These are phyloP conservation scores for Phytophthora capsici DNA, from an alignment of 352 stramenopile species.

Conservation along the genomic window DNA sequence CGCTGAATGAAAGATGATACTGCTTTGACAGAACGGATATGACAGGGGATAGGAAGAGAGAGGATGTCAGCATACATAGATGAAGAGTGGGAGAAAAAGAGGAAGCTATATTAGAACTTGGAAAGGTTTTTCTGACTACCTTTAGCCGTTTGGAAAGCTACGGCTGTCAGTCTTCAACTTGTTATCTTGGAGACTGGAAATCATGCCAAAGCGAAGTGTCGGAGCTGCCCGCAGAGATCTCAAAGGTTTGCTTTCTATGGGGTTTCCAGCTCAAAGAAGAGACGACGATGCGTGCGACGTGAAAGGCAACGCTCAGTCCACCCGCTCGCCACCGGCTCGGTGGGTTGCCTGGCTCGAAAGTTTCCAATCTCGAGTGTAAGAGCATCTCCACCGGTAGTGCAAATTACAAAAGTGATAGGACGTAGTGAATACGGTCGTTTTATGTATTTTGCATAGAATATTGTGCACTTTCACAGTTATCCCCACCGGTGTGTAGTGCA, in stretches of 20 bases:
- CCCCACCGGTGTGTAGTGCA: too few relatives aligned
- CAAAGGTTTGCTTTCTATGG: not conserved
- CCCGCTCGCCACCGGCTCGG: slow-evolving; percentile 10
- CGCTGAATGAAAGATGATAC: not conserved
- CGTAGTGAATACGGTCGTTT: too few relatives aligned
- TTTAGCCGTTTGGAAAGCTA: slow-evolving; percentile 1
- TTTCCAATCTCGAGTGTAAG: not conserved
- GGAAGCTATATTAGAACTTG: not conserved
- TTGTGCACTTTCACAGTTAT: too few relatives aligned
- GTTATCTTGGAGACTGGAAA: slow-evolving; percentile 4
- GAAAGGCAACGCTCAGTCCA: slow-evolving; percentile 6
- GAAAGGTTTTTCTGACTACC: slow-evolving; percentile 25
- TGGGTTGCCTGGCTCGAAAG: slow-evolving; percentile 10
- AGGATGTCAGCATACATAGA: too few relatives aligned
- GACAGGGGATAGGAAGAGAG: not conserved
- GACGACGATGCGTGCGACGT: slow-evolving; percentile 1
- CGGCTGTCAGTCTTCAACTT: not conserved
- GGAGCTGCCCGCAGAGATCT: slow-evolving; percentile 4
- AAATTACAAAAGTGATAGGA: too few relatives aligned
- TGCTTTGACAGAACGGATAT: slow-evolving; percentile 1
- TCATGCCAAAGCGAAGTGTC: slow-evolving; percentile 1
- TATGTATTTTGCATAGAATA: too few relatives aligned
- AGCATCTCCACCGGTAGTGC: too few relatives aligned
- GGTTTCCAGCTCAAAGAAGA: slow-evolving; percentile 5
- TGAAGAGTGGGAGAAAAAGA: not conserved